Base-by-base conservation (phyloP, 352 stramenopile species). In the Aphanomyces stellatus region DNA sequence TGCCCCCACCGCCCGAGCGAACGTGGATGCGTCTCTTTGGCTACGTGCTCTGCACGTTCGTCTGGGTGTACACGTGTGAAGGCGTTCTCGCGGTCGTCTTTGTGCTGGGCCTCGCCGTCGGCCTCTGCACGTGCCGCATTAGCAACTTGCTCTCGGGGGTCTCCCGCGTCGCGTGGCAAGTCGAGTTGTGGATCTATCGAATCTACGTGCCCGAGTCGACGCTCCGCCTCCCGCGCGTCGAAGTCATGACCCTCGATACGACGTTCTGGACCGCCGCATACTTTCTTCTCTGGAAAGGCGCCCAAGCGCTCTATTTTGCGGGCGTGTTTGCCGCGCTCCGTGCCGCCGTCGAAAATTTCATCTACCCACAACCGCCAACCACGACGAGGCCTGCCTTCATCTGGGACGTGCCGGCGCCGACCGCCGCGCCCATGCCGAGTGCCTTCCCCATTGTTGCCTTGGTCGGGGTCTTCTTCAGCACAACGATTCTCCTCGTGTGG, bases 171-270 rank as follows among this genome's bases (percentile, higher is more conserved):
- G 22, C 51, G 40, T 67, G 60, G 60, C 60, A 51, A 3, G 33
- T 57, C 22, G 60, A 67, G 48, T 25, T 67, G 24, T 49, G 22
- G 27, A 28, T 67, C 6, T 22, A 67, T 24, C 19, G 17, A 2
- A 25, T 67, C 4, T 67, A 67, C 42, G 46, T 57, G 6, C 57
- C 60, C 4, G 48, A 67, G 11, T 30, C 60, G 10, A 31, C 7
- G 28, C 34, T 67, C 27, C 42, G 27, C 2, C 24, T 67, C 10
- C 37, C 37, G 11, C 7, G 28, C 4, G 22, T 57, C 15, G 60
- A 56, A 13, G 40, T 25, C 37, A 57, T 67, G 19, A 51, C 33
- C 31, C 22, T 27, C 1, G 48, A 41, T n/a, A 49, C 48, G 17
- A 41, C 33, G 4, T 49, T 19, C 11, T 67, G 60, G 60, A 59